These are phyloP conservation scores for Corylus heterophylla DNA, from an alignment of 306 rosid species.

Conservation along the genomic window DNA sequence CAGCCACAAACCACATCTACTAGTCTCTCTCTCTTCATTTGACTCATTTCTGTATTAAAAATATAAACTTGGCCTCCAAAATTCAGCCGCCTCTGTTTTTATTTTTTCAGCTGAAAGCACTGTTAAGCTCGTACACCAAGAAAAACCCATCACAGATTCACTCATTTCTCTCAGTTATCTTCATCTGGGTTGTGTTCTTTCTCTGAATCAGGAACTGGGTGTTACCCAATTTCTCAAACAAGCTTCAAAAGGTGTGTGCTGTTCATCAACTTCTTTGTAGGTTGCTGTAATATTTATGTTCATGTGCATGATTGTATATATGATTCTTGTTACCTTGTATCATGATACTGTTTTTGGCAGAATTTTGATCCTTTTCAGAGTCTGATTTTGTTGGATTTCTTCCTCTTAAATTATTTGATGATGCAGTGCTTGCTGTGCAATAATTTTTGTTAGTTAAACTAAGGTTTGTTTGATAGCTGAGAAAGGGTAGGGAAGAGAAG, in stretches of 20 bases:
- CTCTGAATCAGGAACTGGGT: conserved; percentile 19
- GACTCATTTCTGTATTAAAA: not conserved
- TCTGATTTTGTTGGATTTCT: not conserved
- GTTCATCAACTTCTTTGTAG: not conserved
- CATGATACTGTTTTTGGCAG: conserved; percentile 5
- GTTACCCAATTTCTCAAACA: conserved; percentile 8
- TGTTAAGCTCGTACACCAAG: not conserved
- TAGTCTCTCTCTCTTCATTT: not conserved
- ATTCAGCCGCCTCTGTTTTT: conserved; percentile 31
- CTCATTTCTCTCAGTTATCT: conserved; percentile 13
- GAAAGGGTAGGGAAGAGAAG: not conserved
- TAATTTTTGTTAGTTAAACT: not conserved
- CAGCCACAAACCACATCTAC: conserved; percentile 54
- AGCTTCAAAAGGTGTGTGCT: conserved; percentile 29
- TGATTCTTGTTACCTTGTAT: not conserved
- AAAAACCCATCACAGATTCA: not conserved
- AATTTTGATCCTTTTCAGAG: not conserved
- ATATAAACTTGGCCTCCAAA: not conserved
- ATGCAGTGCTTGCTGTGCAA: not conserved
- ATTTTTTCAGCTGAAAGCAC: not conserved
- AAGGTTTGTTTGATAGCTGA: not conserved
- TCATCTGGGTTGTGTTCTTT: conserved; percentile 26
- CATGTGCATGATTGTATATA: not conserved
- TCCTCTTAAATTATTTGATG: not conserved
- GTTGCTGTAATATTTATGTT: not conserved